Base-by-base conservation (phyloP, 1,284 basidiomycete genomes). In the Inonotus obliquus region DNA sequence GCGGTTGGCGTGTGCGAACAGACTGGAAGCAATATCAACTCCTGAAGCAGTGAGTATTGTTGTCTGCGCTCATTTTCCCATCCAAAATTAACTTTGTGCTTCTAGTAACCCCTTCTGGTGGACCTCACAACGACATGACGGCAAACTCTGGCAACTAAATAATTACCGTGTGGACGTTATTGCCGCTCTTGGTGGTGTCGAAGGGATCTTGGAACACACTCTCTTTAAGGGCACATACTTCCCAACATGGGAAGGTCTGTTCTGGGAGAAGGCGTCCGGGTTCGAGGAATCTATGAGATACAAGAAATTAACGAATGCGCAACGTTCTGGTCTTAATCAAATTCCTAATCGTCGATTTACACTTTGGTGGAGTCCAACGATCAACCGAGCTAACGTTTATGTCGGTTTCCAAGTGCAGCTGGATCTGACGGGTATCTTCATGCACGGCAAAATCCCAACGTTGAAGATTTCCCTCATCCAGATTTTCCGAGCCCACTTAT, bases 261-360 rank as follows among this genome's bases (percentile, higher is more conserved):
- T 96, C 84, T 96, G 93, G 94, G 94, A 96, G 83, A 96, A 96
- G 75, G 89, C 91, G 21, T 93, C 91, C 64, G 93, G 92, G 58
- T 96, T 96, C 77, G 92, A 96, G 72, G 95, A 98, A 75, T 95
- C 93, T 1, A 99, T 98, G 96, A 83, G 95, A 74, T 95, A 92
- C 81, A 96, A 96, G 80, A 96, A 95, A 74, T 80, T 97, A 59
- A 97, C 94, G 49, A 97, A 95, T 71, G 96, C 92, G 32, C 96
- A 95, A 79, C 88, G 94, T 53, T 97, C 94, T 45, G 95, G 96
- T 91, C 78, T 98, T 47, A 95, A 94, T 73, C 96, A 99, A 74
- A 98, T 99, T 73, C 97, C 97, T 6, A 99, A 99, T 74, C 95
- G 97, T 86, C 92, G 96, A n/a, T 99, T 99, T 80, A 99, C 96